phyloP scores from a whole-genome alignment of 768 basidiomycete genomes.

The Lentinula edodes region DNA sequence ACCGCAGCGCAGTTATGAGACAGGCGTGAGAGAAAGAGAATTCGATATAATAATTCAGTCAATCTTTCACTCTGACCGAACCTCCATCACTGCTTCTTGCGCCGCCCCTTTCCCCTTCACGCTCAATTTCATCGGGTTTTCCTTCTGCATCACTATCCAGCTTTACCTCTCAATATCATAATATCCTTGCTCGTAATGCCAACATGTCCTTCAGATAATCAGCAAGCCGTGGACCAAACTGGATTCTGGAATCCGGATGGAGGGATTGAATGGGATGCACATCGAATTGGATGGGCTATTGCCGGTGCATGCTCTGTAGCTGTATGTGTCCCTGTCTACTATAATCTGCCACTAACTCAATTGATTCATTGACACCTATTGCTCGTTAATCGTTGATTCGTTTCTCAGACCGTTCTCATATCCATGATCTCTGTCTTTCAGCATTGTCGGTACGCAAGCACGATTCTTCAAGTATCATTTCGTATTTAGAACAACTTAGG shows the following conservation, averaged over 20 bases:
- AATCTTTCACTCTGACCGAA: no score
- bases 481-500: constrained; percentile 28
- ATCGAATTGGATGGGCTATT: constrained; percentile 60
- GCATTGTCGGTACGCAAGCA: constrained; percentile 54
- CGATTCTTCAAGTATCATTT: neutral
- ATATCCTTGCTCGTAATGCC: neutral
- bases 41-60: no score
- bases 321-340: constrained; percentile 27
- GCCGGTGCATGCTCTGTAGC: constrained; percentile 46
- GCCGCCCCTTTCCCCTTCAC: no score
- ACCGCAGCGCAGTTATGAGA: no score
- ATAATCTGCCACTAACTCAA: neutral
- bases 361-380: neutral
- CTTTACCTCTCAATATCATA: no score
- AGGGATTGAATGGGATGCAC: constrained; percentile 36
- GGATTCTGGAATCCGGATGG: constrained; percentile 47
- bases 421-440: constrained; percentile 47
- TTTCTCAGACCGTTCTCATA: constrained; percentile 51
- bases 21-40: no score
- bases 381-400: neutral
- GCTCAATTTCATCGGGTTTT: no score
- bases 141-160: no score
- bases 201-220: constrained; percentile 51
- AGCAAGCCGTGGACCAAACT: constrained; percentile 42
- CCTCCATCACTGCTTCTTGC: no score